Percentiles rank a stretch among this genome's conserved stretches.
Conservation (phyloP, 83 land plant species). For the Picea abies region DNA sequence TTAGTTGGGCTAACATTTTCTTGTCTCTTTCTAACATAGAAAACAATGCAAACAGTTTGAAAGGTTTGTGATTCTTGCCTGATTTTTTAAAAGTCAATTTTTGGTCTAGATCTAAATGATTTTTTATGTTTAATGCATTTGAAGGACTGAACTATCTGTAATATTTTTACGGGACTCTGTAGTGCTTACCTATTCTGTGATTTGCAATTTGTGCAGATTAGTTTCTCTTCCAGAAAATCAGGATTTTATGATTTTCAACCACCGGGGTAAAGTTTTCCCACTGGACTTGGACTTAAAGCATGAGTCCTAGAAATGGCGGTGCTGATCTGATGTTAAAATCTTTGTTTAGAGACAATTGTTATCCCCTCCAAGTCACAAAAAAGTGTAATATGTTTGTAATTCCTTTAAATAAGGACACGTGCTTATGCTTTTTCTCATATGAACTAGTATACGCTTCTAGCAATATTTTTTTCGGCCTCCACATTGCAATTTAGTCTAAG, state of each 20-base stretch:
- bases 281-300: not conserved
- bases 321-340: too few relatives aligned
- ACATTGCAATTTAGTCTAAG: too few relatives aligned
- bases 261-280: slow-evolving; percentile 56
- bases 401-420: too few relatives aligned
- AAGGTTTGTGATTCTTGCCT: not conserved
- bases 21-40: not conserved
- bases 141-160: not conserved
- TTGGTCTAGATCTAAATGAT: not conserved
- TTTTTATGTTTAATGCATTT: too few relatives aligned
- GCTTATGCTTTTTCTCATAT: too few relatives aligned
- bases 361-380: too few relatives aligned
- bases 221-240: slow-evolving; percentile 59
- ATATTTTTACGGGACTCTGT: not conserved
- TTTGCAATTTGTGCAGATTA: slow-evolving; percentile 37
- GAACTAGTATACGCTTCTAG: too few relatives aligned
- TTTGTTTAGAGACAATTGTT: too few relatives aligned
- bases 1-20: not conserved
- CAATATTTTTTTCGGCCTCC: too few relatives aligned
- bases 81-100: not conserved
- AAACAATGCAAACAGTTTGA: not conserved
- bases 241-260: slow-evolving; percentile 84
- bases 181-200: not conserved
- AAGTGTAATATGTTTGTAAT: too few relatives aligned
- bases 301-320: too few relatives aligned